Percentiles rank a stretch among this genome's conserved stretches.
Evolutionary conservation across 177 flowering plant species (phyloP).

Genomic region (Vitis hybrid): DNA sequence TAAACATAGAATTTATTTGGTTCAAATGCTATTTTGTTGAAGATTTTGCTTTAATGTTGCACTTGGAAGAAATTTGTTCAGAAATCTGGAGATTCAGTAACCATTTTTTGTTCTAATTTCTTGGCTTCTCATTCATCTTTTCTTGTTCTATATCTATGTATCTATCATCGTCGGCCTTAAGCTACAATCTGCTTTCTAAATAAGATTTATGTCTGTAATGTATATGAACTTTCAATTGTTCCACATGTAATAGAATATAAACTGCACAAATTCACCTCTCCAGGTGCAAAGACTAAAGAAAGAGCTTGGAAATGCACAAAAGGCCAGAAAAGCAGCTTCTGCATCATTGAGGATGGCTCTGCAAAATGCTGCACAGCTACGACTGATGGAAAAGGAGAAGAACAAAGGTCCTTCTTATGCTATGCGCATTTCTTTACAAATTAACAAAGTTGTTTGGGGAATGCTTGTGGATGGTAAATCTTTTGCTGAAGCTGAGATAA

Average conservation of each 20-base stretch:
- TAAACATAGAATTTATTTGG: too few species aligned
- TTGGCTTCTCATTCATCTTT: too few species aligned
- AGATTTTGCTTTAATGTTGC: too few species aligned
- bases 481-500: constrained; percentile 98
- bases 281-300: constrained; percentile 84
- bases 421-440: constrained; percentile 93
- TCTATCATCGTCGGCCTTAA: too few species aligned
- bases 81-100: too few species aligned
- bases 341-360: constrained; percentile 76
- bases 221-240: not conserved
- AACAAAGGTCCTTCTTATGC: constrained; percentile 98
- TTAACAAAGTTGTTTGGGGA: constrained; percentile 93
- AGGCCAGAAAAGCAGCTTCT: constrained; percentile 80
- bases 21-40: too few species aligned
- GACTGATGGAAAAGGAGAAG: constrained; percentile 96
- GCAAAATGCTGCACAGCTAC: constrained; percentile 90
- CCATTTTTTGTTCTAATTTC: too few species aligned
- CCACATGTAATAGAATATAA: not conserved
- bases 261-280: constrained; percentile 7
- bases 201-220: not conserved
- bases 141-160: too few species aligned
- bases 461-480: constrained; percentile 98
- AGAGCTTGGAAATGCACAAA: constrained; percentile 64
- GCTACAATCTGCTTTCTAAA: too few species aligned
- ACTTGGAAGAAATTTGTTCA: too few species aligned